Base-by-base conservation (phyloP, 2,329 filamentous ascomycete species). In the Domatiomyces globalis region DNA sequence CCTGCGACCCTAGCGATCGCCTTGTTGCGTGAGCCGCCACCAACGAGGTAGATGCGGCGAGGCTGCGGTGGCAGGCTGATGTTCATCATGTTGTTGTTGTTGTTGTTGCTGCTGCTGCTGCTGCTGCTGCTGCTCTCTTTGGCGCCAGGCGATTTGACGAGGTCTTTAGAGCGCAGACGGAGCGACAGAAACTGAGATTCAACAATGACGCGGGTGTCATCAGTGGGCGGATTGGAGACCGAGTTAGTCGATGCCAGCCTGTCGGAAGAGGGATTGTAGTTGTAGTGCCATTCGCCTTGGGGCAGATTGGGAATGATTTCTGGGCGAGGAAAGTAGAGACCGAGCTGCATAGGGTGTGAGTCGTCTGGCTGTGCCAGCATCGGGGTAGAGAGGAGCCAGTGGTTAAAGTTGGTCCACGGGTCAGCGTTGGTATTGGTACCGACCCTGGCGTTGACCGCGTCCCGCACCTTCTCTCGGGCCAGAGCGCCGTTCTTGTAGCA, bases 401-500 rank as follows among this genome's bases (percentile, higher is more conserved):
- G 68, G 73, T 96, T 92, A 75, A 96, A 98, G 49, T 69, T 75
- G 48, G 79, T 77, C 92, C 92, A 98, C 9, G 74, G 72, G 51
- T 83, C 67, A 8, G 63, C 52, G n/a, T 64, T 74, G 4, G 67
- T 59, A 27, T 67, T 65, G 8, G 72, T 66, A 22, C 70, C 68
- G 19, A 71, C 67, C 43, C 66, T 63, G 51, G 68, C 61, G 55
- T 87, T 84, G 49, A 96, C 79, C 0, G 79, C 75, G 64, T 98
- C 87, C 50, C 92, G 84, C 56, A 96, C 80, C 62, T 85, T 82
- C 66, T 98, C 92, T 45, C 92, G 84, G 1, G 92, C 90, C 1
- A 96, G 80, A 1, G 88, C 88, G 60, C 92, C 92, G 69, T 98
- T 98, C 71, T 96, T 96, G 75, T 96, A 98, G 76, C 92, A 98